Conservation (phyloP, 768 basidiomycete genomes). For the Calvatia gigantea region DNA sequence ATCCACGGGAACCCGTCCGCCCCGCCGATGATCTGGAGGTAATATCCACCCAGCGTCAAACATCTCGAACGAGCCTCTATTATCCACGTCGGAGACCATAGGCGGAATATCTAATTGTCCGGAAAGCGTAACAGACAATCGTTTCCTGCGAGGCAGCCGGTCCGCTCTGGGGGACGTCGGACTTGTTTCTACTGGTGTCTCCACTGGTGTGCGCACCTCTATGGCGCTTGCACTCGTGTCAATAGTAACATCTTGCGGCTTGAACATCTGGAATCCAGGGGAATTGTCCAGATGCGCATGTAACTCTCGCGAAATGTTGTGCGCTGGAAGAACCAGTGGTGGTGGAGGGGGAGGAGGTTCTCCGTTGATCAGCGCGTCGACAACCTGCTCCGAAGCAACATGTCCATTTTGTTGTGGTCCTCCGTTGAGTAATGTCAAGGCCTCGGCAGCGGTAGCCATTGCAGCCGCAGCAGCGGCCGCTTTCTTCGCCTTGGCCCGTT, state of each 20-base stretch:
- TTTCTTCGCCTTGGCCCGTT: slow-evolving; percentile 29
- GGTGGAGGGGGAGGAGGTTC: not conserved
- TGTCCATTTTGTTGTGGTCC: slow-evolving; percentile 3
- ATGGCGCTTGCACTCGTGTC: slow-evolving; percentile 28
- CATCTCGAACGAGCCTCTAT: slow-evolving; percentile 68
- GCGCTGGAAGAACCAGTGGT: not conserved
- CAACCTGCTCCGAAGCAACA: not conserved
- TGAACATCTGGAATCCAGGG: slow-evolving; percentile 34
- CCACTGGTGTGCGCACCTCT: slow-evolving; percentile 23
- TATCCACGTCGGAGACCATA: slow-evolving; percentile 69
- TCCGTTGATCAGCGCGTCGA: not conserved
- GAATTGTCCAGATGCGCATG: slow-evolving; percentile 31
- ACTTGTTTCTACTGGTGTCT: not conserved
- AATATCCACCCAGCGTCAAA: slow-evolving; percentile 91
- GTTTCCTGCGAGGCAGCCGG: slow-evolving; percentile 23
- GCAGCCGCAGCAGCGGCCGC: slow-evolving; percentile 20
- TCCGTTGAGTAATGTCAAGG: slow-evolving; percentile 9
- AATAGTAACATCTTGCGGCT: not conserved
- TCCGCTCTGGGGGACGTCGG: slow-evolving; percentile 10
- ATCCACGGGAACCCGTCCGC: slow-evolving; percentile 47
- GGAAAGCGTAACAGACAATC: slow-evolving; percentile 19
- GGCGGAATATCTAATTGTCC: slow-evolving; percentile 39
- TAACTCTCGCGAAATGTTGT: not conserved
- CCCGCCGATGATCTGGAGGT: slow-evolving; percentile 67
- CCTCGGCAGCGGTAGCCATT: slow-evolving; percentile 14